Evolutionary conservation across 2,329 filamentous ascomycete species (phyloP).

Genomic region (Ophiocordyceps camponoti-leonardi): DNA sequence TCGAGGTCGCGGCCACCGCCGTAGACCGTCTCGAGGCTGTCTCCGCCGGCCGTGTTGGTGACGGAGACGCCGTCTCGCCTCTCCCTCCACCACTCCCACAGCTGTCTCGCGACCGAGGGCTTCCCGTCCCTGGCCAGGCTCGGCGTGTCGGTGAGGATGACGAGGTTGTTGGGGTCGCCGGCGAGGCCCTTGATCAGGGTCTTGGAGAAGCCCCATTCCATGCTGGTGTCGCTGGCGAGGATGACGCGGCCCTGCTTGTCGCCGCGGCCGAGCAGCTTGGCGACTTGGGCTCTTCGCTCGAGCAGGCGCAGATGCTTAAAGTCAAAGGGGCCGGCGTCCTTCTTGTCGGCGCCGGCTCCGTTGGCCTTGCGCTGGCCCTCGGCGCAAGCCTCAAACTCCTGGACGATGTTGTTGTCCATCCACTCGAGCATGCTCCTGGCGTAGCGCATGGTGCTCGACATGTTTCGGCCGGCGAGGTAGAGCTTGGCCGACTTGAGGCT

Average conservation of each 20-base stretch:
- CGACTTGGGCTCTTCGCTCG: conserved; percentile 65
- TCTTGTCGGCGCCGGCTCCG: conserved; percentile 27
- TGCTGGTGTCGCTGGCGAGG: conserved; percentile 71
- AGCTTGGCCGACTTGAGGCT: conserved; percentile 39
- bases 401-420: conserved; percentile 94
- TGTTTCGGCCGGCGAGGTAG: conserved; percentile 74
- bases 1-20: conserved; percentile 45
- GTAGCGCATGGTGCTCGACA: conserved; percentile 76
- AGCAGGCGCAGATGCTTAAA: conserved; percentile 73
- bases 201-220: conserved; percentile 92
- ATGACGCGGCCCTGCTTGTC: conserved; percentile 51
- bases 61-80: conserved; percentile 43
- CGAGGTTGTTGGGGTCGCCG: conserved; percentile 59
- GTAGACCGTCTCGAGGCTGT: conserved; percentile 49
- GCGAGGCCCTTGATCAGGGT: conserved; percentile 61
- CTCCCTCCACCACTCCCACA: conserved; percentile 71
- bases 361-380: conserved; percentile 31
- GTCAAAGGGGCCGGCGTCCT: conserved; percentile 62
- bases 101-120: conserved; percentile 49
- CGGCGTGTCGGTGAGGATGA: conserved; percentile 70
- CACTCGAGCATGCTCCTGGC: conserved; percentile 94
- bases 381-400: conserved; percentile 67
- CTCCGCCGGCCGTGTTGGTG: conserved; percentile 34
- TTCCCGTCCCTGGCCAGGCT: conserved; percentile 19
- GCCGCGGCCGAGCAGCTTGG: conserved; percentile 42